These are phyloP conservation scores for Cyberlindnera meyerae DNA, from an alignment of 805 yeast species.

Conservation along the genomic window DNA sequence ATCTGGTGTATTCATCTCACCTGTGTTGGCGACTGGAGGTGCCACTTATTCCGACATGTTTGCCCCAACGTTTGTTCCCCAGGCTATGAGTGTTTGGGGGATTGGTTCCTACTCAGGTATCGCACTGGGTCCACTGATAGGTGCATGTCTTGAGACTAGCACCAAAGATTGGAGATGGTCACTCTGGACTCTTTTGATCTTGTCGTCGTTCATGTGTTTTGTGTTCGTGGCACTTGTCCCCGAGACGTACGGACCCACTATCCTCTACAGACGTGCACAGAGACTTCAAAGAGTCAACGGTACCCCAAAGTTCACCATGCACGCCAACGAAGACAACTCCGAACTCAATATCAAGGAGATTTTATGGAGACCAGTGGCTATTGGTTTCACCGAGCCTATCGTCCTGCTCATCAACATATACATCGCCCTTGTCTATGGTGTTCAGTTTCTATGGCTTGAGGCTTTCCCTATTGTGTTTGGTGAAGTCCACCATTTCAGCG, in stretches of 20 bases:
- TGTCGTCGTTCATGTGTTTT: slow-evolving; percentile 35
- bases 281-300: slow-evolving; percentile 47
- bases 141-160: slow-evolving; percentile 42
- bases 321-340: slow-evolving; percentile 25
- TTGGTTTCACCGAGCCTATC: slow-evolving; percentile 51
- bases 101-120: slow-evolving; percentile 53
- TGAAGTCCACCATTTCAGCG: slow-evolving; percentile 41
- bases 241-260: slow-evolving; percentile 43
- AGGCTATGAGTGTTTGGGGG: slow-evolving; percentile 48
- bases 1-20: slow-evolving; percentile 51
- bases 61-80: slow-evolving; percentile 36
- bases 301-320: slow-evolving; percentile 38
- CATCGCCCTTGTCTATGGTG: slow-evolving; percentile 47
- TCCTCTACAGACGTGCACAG: slow-evolving; percentile 43
- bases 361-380: slow-evolving; percentile 44
- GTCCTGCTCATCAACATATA: slow-evolving; percentile 49
- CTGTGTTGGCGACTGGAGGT: slow-evolving; percentile 54
- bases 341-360: slow-evolving; percentile 27
- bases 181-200: slow-evolving; percentile 45
- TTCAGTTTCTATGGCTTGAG: slow-evolving; percentile 54
- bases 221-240: slow-evolving; percentile 39
- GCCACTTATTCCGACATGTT: slow-evolving; percentile 51
- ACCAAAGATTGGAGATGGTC: slow-evolving; percentile 50
- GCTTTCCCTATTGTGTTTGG: slow-evolving; percentile 54
- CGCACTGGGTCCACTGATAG: slow-evolving; percentile 50